Conservation (phyloP, 176 grass and related monocot species). For the Hordeum vulgare region DNA sequence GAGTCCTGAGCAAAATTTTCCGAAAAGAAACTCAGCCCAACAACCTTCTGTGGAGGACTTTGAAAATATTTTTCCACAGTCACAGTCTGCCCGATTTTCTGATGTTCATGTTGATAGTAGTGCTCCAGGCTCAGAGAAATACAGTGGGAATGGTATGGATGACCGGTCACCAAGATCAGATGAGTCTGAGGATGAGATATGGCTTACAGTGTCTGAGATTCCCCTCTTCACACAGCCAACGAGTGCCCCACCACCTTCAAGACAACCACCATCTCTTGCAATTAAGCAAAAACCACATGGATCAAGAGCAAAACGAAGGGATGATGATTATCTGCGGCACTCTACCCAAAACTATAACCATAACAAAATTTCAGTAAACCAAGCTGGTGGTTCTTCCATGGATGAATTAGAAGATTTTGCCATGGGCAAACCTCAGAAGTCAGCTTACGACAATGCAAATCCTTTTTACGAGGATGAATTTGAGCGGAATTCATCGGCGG, state of each 20-base stretch:
- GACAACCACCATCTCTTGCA: conserved; percentile 69
- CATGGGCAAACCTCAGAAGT: conserved; percentile 54
- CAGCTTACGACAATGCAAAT: conserved; percentile 34
- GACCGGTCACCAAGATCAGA: conserved; percentile 65
- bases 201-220: conserved; percentile 96
- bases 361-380: conserved; percentile 40
- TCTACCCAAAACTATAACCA: conserved; percentile 51
- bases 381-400: conserved; percentile 42
- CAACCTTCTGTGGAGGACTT: conserved; percentile 47
- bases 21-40: conserved; percentile 39
- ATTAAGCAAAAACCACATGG: conserved; percentile 32
- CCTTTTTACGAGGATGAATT: conserved; percentile 50
- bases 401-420: conserved; percentile 88
- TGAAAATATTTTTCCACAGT: conserved; percentile 59
- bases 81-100: conserved; percentile 44
- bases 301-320: conserved; percentile 41
- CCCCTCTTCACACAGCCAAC: conserved; percentile 92
- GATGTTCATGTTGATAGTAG: conserved; percentile 46
- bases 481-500: conserved; percentile 59
- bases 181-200: conserved; percentile 73
- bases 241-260: conserved; percentile 83
- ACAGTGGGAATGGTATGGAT: conserved; percentile 32
- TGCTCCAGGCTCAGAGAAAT: conserved; percentile 37
- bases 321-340: conserved; percentile 24
- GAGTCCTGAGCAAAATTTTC: conserved; percentile 40